Percentiles rank a stretch among this genome's conserved stretches.
phyloP scores from a whole-genome alignment of 2,329 filamentous ascomycete genomes.

The Hypoxylon sp. region DNA sequence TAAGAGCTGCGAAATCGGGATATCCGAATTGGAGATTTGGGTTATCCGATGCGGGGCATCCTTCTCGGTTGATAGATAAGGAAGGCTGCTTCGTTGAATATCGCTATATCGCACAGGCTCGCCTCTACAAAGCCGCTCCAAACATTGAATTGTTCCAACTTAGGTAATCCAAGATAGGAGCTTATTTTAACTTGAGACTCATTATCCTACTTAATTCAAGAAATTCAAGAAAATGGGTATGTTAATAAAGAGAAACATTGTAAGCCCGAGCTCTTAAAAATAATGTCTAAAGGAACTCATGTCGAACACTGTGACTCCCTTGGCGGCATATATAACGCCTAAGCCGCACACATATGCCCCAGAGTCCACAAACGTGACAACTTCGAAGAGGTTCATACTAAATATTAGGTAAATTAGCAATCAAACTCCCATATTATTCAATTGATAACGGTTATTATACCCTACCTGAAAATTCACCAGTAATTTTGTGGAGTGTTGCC shows the following conservation, averaged over 20 bases:
- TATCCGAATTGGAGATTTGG: constrained; percentile 25
- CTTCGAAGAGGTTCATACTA: neutral
- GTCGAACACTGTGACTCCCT: neutral
- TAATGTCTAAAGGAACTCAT: neutral
- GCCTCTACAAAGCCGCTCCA: too few relatives aligned
- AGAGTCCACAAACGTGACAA: neutral
- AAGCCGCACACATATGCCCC: too few relatives aligned
- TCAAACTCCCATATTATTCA: neutral
- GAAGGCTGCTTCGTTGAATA: constrained; percentile 29
- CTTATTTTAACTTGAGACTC: neutral
- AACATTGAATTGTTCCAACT: neutral
- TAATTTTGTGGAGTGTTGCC: neutral
- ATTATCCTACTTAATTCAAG: too few relatives aligned
- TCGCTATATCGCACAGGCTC: constrained; percentile 36
- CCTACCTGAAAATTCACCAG: neutral
- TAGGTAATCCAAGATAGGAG: neutral
- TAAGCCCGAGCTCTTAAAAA: neutral
- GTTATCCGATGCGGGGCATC: constrained; percentile 27
- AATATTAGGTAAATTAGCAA: neutral
- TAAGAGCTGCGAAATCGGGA: constrained; percentile 49
- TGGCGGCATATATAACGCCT: neutral
- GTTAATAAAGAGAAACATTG: too few relatives aligned
- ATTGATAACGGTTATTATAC: neutral
- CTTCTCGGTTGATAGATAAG: constrained; percentile 25
- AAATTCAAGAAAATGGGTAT: too few relatives aligned